These are phyloP conservation scores for Colletotrichum musae DNA, from an alignment of 2,329 filamentous ascomycete species.

Conservation along the genomic window DNA sequence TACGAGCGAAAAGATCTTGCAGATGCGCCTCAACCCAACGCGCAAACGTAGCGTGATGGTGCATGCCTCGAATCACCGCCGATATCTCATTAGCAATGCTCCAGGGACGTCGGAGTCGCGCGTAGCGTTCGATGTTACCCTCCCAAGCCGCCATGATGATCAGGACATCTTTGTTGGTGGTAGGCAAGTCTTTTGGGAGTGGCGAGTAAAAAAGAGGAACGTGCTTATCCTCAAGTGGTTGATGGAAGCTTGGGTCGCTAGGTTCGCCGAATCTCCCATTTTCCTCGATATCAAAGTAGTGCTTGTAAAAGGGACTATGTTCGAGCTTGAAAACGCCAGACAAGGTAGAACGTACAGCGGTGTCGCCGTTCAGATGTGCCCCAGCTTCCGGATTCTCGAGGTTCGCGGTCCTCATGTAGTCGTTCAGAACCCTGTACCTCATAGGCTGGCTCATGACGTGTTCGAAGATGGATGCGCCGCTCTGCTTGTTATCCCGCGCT, in stretches of 20 bases:
- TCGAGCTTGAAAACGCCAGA: background rate
- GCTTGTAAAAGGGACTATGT: background rate
- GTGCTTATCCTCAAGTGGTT: background rate
- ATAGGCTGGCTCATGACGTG: background rate
- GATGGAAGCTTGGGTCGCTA: background rate
- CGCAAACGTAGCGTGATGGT: background rate
- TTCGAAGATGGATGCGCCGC: background rate
- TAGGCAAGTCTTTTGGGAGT: background rate
- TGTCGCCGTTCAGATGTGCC: background rate
- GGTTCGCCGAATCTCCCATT: background rate
- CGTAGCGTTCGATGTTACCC: background rate
- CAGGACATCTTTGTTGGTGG: background rate
- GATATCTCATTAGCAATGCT: background rate
- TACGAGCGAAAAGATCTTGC: background rate
- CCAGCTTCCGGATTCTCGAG: background rate
- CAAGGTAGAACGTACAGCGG: background rate
- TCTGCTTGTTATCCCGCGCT: background rate
- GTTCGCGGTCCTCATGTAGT: background rate
- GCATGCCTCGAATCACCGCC: background rate
- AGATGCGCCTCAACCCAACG: background rate
- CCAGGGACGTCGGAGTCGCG: background rate
- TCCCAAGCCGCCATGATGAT: background rate
- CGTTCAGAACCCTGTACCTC: background rate
- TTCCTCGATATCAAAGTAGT: background rate
- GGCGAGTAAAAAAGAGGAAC: background rate